Base-by-base conservation (phyloP, 306 rosid genomes). In the Begonia peltatifolia region DNA sequence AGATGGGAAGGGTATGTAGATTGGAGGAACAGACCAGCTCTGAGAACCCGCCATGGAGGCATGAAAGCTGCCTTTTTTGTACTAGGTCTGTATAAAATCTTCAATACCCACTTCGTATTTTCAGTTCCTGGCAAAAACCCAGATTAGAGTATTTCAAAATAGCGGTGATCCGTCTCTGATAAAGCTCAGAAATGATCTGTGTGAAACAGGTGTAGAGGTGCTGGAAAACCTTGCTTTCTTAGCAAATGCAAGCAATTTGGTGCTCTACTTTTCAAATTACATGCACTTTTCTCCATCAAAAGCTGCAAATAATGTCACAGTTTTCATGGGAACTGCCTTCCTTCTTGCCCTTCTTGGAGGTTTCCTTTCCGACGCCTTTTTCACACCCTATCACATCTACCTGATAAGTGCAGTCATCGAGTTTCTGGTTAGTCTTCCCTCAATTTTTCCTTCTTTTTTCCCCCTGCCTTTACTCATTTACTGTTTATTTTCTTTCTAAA, bases 331-430 rank as follows among this genome's bases (percentile, higher is more conserved):
- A 53, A 92, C 99, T 0, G 76, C 99, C 15, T 92, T 92, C 59
- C 93, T 92, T 42, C 95, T 92, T 11, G 87, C 96, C 42, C 99
- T 92, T 8, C 88, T 92, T 2, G 99, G 99, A 30, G 99, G 96
- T 59, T 86, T 86, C 71, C 72, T 86, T 54, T 79, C 94, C 7
- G 99, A 92, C 53, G 81, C 99, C 47, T 70, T 92, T 14, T 75
- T 81, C 84, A 83, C 95, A 13, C 47, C 99, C 66, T 86, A 80
- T 70, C 77, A 66, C 52, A 77, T 92, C 78, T 92, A 74, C 84
- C 62, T 92, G 52, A 79, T 75, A 71, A 81, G 96, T 63, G 90
- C 99, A 55, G 64, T 78, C 50, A 68, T 83, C 60, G 84, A 92
- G 62, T 72, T 86, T 69, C 78, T 92, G 69, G 99, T 92, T 73